Evolutionary conservation across 139 green algal genomes (phyloP), one percentile per base, ranked within the genome.

Genomic region (Eudorina sp.): DNA sequence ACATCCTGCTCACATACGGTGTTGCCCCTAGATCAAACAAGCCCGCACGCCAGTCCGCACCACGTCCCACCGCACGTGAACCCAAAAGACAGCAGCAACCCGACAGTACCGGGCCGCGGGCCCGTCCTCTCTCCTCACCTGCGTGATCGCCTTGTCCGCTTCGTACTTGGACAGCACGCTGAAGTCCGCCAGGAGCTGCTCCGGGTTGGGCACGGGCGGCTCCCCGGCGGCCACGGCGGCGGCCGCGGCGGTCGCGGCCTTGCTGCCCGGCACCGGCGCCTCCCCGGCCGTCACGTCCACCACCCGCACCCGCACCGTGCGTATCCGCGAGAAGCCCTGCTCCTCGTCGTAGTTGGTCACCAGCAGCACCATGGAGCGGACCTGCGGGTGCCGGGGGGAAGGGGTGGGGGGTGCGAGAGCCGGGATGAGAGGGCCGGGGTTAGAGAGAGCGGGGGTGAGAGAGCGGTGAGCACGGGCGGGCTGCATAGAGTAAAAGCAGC

Each of bases 311-410:
- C 83, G 48, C 38, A 88, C 83, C 4, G 83, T 81, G 83, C 83
- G 83, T 53, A 88, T 38, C 7, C 66, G 68, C 14, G 55, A 77
- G 19, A 87, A 87, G 83, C 55, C 90, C 86, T 53, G 82, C 74
- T 70, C 86, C 90, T 69, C 51, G 62, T 87, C 90, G 46, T 93
- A 93, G 81, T 93, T 91, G 64, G 68, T 77, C 6, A 93, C 74
- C 41, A 93, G 23, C 46, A 90, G 75, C n/a, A 92, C 73, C 40
- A 89, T 75, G 72, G 45, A 86, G 43, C 80, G 80, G n/a, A 89
- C 75, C 85, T 89, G 73, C 11, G 48, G 64, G 55, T 21, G 19
- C 34, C 58, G 38, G 34, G 41, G 19, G 46, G 40, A 21, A 18
- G 40, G 58, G 58, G 14, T 9, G 23, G 58, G 58, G 58, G 58